Evolutionary conservation across 192 early-diverging fungal species (phyloP), one percentile per base, ranked within the genome.

Genomic region (Lunasporangiospora selenospora): DNA sequence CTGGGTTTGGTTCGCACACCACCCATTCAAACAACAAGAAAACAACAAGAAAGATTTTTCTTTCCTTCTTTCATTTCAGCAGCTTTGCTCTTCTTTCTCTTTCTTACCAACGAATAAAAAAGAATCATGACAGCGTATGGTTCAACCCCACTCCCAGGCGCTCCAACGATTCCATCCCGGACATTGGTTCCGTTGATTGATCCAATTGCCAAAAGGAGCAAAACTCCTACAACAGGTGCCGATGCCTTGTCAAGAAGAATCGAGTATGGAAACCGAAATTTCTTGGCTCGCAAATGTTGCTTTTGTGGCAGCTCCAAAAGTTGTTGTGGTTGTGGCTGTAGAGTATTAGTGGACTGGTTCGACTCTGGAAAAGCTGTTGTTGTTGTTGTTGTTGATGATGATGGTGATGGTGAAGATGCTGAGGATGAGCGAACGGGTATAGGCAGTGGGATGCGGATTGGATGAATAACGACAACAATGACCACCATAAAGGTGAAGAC

Each of bases 41-140:
- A n/a, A 24, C 6, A 13, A 47, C 2, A 21, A 33, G 18, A 18
- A 24, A 78, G 46, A 10, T n/a, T n/a, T n/a, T n/a, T n/a, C n/a
- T n/a, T n/a, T n/a, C n/a, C n/a, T n/a, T n/a, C n/a, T n/a, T n/a
- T n/a, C n/a, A n/a, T n/a, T n/a, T n/a, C n/a, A n/a, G n/a, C n/a
- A n/a, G n/a, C n/a, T n/a, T n/a, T n/a, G n/a, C n/a, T n/a, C n/a
- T n/a, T n/a, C n/a, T n/a, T n/a, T n/a, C n/a, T n/a, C n/a, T n/a
- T n/a, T n/a, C 47, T 41, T 76, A 80, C 85, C 62, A 92, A 77
- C 16, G 91, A 85, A 71, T 91, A 92, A 40, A 96, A 87, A 23
- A 95, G 82, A 11, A 94, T 83, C 50, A 96, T 80, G 5, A 96
- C 87, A 15, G 89, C 84, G 63, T 90, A 96, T 2, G 94, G 94